phyloP scores from a whole-genome alignment of 148 eudicot species.

The Fagopyrum esculentum region DNA sequence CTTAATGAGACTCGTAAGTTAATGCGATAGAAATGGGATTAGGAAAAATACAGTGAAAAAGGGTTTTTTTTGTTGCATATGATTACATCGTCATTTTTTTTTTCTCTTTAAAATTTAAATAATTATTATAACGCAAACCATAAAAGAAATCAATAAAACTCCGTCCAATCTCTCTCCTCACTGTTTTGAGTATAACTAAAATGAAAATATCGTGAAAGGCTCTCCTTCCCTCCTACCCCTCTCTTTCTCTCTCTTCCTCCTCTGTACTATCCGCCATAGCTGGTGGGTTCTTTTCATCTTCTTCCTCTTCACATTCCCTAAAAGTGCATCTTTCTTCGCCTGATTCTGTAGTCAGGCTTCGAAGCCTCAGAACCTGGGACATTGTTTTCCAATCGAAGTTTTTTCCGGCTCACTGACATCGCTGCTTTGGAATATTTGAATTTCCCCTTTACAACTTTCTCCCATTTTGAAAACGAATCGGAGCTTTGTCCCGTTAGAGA shows the following conservation, averaged over 20 bases:
- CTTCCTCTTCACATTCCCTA: not conserved
- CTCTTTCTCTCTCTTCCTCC: slow-evolving; percentile 8
- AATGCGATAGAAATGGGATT: too few relatives aligned
- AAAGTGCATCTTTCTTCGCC: not conserved
- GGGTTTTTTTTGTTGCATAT: too few relatives aligned
- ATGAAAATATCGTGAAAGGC: slow-evolving; percentile 18
- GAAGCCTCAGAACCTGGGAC: not conserved
- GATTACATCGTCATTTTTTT: not conserved
- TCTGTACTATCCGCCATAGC: slow-evolving; percentile 13
- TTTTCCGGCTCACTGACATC: not conserved
- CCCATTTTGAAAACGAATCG: slow-evolving; percentile 4
- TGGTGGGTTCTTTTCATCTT: slow-evolving; percentile 4
- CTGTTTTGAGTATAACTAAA: slow-evolving; percentile 2
- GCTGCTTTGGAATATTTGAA: not conserved
- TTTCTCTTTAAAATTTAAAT: not conserved
- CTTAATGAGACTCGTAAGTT: too few relatives aligned
- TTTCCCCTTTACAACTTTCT: not conserved
- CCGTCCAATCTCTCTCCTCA: slow-evolving; percentile 6
- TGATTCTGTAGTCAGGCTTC: not conserved
- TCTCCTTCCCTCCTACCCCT: slow-evolving; percentile 18
- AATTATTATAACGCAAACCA: not conserved
- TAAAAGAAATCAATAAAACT: not conserved
- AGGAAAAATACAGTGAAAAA: too few relatives aligned
- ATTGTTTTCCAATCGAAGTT: not conserved
- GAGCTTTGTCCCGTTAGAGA: not conserved